A percentile compares a stretch with the other conserved stretches of the same genome.
Conservation (phyloP, 129 eudicot genomes). For the Chrysanthemum makinoi region DNA sequence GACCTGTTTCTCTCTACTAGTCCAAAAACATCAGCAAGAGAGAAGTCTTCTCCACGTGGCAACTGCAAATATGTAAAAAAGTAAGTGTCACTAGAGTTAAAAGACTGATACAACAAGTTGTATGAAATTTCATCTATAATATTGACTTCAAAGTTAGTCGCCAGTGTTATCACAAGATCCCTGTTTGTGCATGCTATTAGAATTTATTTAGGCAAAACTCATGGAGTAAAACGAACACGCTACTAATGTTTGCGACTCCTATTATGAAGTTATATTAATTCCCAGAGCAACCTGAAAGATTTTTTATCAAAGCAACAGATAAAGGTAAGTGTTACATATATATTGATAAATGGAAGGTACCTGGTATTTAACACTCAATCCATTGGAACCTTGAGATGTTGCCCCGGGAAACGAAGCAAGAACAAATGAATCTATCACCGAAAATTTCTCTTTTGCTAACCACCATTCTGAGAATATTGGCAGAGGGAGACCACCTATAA, state of each 20-base stretch:
- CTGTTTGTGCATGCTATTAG: no score
- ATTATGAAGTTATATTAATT: not conserved
- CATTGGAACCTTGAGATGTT: slow-evolving; percentile 81
- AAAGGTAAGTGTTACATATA: not conserved
- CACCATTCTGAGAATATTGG: slow-evolving; percentile 96
- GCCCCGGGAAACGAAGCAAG: slow-evolving; percentile 80
- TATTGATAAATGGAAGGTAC: slow-evolving; percentile 29
- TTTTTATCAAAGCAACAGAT: not conserved
- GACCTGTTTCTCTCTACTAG: slow-evolving; percentile 89
- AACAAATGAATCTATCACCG: slow-evolving; percentile 66
- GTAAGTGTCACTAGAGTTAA: not conserved
- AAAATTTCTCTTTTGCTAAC: slow-evolving; percentile 88
- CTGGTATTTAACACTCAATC: slow-evolving; percentile 87
- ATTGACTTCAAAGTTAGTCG: no score
- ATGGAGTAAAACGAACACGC: no score
- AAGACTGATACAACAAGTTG: not conserved
- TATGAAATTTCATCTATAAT: not conserved
- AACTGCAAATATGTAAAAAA: slow-evolving; percentile 44
- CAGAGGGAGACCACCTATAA: slow-evolving; percentile 75
- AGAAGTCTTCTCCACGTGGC: slow-evolving; percentile 70
- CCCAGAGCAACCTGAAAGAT: not conserved
- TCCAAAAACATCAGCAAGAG: slow-evolving; percentile 96
- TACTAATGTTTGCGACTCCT: not conserved
- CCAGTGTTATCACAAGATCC: no score
- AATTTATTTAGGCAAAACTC: no score